Evolutionary conservation across 306 rosid genomes (phyloP).

Genomic region (Mimosa pudica): DNA sequence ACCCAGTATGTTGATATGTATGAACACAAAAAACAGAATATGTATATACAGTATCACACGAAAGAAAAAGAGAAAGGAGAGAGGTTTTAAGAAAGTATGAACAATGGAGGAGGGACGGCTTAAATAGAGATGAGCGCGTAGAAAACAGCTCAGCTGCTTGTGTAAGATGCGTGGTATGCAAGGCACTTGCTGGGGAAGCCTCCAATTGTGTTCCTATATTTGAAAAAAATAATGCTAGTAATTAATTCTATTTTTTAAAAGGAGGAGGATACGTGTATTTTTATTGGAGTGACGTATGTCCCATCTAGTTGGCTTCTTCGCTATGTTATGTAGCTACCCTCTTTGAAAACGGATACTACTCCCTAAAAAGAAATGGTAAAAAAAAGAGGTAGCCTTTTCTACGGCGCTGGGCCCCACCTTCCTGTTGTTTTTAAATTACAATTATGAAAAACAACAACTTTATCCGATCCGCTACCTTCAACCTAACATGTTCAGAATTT

Average conservation of each 20-base stretch:
- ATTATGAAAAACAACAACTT: constrained; percentile 24
- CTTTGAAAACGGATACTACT: constrained; percentile 45
- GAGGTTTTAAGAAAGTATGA: constrained; percentile 55
- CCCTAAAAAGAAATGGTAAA: constrained; percentile 35
- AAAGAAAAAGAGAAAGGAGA: constrained; percentile 19
- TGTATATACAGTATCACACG: background rate
- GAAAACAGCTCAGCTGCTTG: constrained; percentile 36
- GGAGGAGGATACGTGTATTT: constrained; percentile 32
- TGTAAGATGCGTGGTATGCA: constrained; percentile 70
- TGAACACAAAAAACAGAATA: background rate
- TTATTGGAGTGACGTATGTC: constrained; percentile 44
- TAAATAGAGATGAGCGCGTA: constrained; percentile 62
- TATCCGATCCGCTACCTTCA: constrained; percentile 48
- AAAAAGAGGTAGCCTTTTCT: constrained; percentile 34
- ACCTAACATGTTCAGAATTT: constrained; percentile 46
- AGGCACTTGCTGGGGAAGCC: constrained; percentile 69
- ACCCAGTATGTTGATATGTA: constrained; percentile 1
- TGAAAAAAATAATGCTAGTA: background rate
- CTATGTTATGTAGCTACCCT: constrained; percentile 50
- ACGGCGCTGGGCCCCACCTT: constrained; percentile 41
- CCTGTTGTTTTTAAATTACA: background rate
- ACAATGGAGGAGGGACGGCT: constrained; percentile 34
- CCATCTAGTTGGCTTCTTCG: constrained; percentile 49
- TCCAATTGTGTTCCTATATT: constrained; percentile 8
- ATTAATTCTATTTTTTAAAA: background rate